phyloP scores from a whole-genome alignment of 306 rosid genomes.

The Ziziphus jujuba region DNA sequence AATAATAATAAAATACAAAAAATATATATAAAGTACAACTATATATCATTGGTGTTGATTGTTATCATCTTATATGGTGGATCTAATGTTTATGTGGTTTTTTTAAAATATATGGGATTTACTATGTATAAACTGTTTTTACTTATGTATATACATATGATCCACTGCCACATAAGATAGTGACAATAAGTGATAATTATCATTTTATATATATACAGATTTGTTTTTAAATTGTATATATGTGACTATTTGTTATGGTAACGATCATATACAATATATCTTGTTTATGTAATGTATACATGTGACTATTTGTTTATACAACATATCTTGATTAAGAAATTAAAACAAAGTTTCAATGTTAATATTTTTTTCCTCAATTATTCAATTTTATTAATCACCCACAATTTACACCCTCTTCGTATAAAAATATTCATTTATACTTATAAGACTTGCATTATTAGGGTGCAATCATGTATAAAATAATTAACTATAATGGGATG shows the following conservation, averaged over 20 bases:
- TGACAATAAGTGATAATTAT: too few relatives aligned
- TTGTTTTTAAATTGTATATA: background rate
- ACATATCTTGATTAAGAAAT: background rate
- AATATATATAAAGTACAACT: too few relatives aligned
- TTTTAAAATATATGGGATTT: too few relatives aligned
- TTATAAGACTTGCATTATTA: background rate
- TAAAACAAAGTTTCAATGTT: background rate
- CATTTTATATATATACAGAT: too few relatives aligned
- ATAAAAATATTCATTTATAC: background rate
- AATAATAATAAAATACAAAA: too few relatives aligned
- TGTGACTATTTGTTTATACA: background rate
- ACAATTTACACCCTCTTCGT: background rate
- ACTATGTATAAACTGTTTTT: too few relatives aligned
- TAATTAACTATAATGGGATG: background rate
- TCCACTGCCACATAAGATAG: too few relatives aligned
- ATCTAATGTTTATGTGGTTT: too few relatives aligned
- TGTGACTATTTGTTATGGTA: constrained; percentile 3
- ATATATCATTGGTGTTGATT: too few relatives aligned
- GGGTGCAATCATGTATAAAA: background rate
- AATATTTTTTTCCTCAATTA: too few relatives aligned
- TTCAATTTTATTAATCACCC: background rate
- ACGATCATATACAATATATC: background rate
- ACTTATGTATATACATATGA: too few relatives aligned
- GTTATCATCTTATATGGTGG: too few relatives aligned
- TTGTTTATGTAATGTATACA: background rate